Evolutionary conservation across 106 monocot species (phyloP).

Genomic region (Dendrobium huoshanense): DNA sequence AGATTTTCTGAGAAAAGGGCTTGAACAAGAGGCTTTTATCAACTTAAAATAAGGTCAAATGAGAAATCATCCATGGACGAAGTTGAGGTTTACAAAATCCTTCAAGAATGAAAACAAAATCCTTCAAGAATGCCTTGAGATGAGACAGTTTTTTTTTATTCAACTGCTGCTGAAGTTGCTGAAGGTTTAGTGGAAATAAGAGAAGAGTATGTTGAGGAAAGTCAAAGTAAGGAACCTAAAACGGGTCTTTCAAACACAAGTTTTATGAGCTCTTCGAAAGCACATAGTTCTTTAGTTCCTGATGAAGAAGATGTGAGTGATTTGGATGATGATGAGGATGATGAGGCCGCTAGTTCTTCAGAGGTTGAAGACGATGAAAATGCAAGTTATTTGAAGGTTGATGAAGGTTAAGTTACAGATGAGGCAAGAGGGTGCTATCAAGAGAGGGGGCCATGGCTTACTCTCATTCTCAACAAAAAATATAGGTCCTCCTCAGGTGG

Average conservation of each 20-base stretch:
- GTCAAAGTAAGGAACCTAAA: conserved; percentile 2
- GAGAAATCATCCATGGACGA: conserved; percentile 78
- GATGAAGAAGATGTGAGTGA: conserved; percentile 42
- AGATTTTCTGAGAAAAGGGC: conserved; percentile 92
- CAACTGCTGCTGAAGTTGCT: too few relatives aligned
- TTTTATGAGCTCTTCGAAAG: neutral
- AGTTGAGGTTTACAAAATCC: conserved; percentile 81
- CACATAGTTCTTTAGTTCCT: conserved; percentile 5
- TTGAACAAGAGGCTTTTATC: conserved; percentile 87
- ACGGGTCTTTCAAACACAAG: neutral
- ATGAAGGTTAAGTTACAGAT: conserved; percentile 8
- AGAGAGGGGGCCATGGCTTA: conserved; percentile 59
- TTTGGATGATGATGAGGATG: conserved; percentile 27
- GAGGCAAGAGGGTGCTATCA: conserved; percentile 24
- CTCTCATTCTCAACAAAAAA: conserved; percentile 50
- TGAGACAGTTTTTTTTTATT: conserved; percentile 60
- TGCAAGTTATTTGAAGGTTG: neutral
- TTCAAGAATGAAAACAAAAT: too few relatives aligned
- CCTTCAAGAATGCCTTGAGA: conserved; percentile 78
- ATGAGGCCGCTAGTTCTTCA: neutral
- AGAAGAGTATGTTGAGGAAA: conserved; percentile 75
- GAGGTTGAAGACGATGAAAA: conserved; percentile 22
- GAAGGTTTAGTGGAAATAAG: conserved; percentile 94
- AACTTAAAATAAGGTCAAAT: conserved; percentile 58
- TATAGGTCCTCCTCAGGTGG: conserved; percentile 22